A percentile compares a stretch with the other conserved stretches of the same genome.
Conservation (phyloP, 768 basidiomycete species). For the Pilatotrama ljubarskyi region DNA sequence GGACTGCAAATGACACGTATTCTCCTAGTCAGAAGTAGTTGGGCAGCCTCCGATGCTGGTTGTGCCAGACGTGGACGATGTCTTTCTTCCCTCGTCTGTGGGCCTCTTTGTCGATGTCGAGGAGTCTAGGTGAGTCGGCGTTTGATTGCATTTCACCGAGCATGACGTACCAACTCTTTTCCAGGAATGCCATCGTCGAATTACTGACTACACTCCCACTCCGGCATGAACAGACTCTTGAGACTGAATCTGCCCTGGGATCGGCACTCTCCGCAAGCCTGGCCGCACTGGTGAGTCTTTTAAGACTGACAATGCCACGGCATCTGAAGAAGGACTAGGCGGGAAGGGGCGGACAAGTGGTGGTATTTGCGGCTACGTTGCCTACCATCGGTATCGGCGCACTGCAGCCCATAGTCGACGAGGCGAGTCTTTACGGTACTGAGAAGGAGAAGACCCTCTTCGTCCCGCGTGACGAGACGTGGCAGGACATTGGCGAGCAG, state of each 20-base stretch:
- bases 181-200: constrained; percentile 58
- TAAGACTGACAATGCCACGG: neutral
- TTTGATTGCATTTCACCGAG: neutral
- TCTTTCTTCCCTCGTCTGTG: constrained; percentile 74
- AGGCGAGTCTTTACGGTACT: constrained; percentile 72
- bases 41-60: constrained; percentile 67
- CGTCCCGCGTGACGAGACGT: constrained; percentile 70
- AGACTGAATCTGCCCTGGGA: constrained; percentile 68
- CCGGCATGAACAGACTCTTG: constrained; percentile 52
- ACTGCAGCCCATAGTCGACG: constrained; percentile 55
- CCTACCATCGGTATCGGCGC: constrained; percentile 76
- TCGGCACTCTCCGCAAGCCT: constrained; percentile 73
- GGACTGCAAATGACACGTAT: neutral
- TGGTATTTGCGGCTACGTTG: constrained; percentile 68
- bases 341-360: constrained; percentile 74
- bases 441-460: constrained; percentile 87
- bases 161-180: neutral
- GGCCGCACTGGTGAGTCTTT: constrained; percentile 45
- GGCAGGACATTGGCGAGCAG: constrained; percentile 84
- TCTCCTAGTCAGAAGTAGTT: constrained; percentile 42
- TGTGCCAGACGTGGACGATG: constrained; percentile 88
- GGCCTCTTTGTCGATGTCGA: constrained; percentile 77
- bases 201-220: constrained; percentile 66
- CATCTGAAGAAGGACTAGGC: constrained; percentile 40
- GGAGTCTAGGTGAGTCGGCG: constrained; percentile 60